Evolutionary conservation across 441 rosid genomes (phyloP), one percentile per base, ranked within the genome.

Genomic region (Corymbia citriodora): DNA sequence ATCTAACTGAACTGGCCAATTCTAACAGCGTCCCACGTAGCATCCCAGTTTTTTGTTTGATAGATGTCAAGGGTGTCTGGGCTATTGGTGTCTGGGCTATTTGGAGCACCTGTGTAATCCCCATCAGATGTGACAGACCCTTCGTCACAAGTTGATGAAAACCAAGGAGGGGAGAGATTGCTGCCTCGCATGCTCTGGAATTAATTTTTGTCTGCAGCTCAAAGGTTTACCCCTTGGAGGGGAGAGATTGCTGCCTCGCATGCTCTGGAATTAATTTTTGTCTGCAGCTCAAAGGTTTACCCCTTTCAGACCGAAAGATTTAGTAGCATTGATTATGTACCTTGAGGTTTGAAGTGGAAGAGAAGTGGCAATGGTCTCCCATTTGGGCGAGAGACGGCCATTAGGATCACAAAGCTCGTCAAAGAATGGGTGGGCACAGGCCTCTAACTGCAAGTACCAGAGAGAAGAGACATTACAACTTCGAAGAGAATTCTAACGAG

Each of bases 361-460:
- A 96, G 90, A 52, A 97, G 96, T 63, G 98, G 99, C 65, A 97
- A 89, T 27, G 96, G 88, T 91, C 94, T 94, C 50, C 99, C 99
- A 52, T 94, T 96, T 65, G 98, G 97, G 93, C 36, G 27, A 49
- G 49, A 96, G 93, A 91, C 95, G 92, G 52, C 92, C 90, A 91
- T 90, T 94, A 29, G 98, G 97, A 48, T 97, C 94, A 91, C 99
- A 88, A 91, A 96, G 90, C 92, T 95, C 95, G 90, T 95, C 96
- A 50, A 97, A 96, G 96, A 93, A 97, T 25, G 96, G 96, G 89
- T 95, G 99, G 53, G 98, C 97, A 87, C 98, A 97, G 87, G 97
- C 99, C 91, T 96, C 98, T 95, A 96, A 89, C 99, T 96, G 93
- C 70, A 83, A 49, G 54, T n/a, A 49, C 87, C 27, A 72, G 52